A percentile compares a stretch with the other conserved stretches of the same genome.
These are phyloP conservation scores for Umbilicus rupestris DNA, from an alignment of 164 flowering plant species.

Conservation along the genomic window DNA sequence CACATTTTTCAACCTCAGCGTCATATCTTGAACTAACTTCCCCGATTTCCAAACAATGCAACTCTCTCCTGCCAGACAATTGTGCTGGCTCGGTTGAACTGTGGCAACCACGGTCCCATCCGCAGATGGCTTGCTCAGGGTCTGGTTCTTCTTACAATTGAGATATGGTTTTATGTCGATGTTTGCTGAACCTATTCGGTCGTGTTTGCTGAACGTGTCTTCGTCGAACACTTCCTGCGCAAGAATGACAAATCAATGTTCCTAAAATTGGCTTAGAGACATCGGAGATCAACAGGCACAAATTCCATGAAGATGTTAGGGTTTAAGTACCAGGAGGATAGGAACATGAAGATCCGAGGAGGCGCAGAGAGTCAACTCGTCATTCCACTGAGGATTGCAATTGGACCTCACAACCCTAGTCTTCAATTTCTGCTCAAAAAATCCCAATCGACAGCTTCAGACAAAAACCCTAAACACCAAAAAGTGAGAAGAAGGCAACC, in stretches of 20 bases:
- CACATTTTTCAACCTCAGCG: not conserved
- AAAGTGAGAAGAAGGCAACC: not conserved
- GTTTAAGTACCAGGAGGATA: not conserved
- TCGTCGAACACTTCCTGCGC: slow-evolving; percentile 1
- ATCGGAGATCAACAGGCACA: not conserved
- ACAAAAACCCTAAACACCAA: not conserved
- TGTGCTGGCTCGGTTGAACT: slow-evolving; percentile 1
- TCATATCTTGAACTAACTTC: slow-evolving; percentile 4
- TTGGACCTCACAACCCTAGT: slow-evolving; percentile 2
- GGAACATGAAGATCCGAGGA: not conserved
- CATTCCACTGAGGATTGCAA: slow-evolving; percentile 10
- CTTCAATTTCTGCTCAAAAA: slow-evolving; percentile 4
- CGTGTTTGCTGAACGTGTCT: not conserved
- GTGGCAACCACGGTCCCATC: slow-evolving; percentile 2
- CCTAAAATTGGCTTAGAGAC: not conserved
- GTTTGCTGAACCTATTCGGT: not conserved
- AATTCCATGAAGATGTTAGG: no score
- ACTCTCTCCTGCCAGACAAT: slow-evolving; percentile 8
- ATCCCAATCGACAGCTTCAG: not conserved
- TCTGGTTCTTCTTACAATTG: not conserved
- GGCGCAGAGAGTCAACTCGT: slow-evolving; percentile 6
- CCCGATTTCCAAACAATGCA: not conserved
- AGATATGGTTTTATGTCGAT: not conserved
- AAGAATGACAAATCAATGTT: no score
- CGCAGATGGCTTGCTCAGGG: not conserved